Conservation (phyloP, 2,329 filamentous ascomycete species). For the Atkinsonella texensis region DNA sequence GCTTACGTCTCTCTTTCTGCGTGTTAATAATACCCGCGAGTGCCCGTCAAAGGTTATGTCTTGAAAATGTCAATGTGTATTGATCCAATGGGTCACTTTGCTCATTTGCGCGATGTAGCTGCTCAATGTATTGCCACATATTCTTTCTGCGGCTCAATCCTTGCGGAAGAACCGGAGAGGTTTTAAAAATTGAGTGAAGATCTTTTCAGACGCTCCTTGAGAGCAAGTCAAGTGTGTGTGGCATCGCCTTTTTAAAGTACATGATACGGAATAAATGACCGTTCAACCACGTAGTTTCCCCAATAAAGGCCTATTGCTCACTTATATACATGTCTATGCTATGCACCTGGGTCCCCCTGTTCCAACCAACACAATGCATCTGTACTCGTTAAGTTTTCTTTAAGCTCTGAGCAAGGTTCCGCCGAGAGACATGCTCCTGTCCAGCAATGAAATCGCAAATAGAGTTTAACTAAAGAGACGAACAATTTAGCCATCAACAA, state of each 20-base stretch:
- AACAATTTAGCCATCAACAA: too few relatives aligned
- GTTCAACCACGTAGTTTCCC: not conserved
- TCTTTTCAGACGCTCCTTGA: not conserved
- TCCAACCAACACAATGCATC: not conserved
- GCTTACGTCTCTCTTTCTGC: too few relatives aligned
- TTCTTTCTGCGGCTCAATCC: too few relatives aligned
- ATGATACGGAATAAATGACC: not conserved
- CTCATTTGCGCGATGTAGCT: too few relatives aligned
- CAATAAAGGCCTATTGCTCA: not conserved
- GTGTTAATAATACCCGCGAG: too few relatives aligned
- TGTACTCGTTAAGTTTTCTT: too few relatives aligned
- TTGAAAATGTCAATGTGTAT: too few relatives aligned
- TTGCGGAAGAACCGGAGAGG: not conserved
- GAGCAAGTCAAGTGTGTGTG: not conserved
- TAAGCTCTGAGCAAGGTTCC: too few relatives aligned
- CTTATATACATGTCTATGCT: not conserved
- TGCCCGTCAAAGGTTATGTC: too few relatives aligned
- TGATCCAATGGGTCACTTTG: too few relatives aligned
- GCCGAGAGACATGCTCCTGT: not conserved
- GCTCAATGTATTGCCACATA: too few relatives aligned
- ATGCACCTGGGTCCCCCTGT: not conserved
- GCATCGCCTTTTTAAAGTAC: slow-evolving; percentile 2
- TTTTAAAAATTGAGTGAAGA: slow-evolving; percentile 2
- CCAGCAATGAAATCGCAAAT: not conserved
- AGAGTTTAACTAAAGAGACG: too few relatives aligned